Evolutionary conservation across 2,329 filamentous ascomycete genomes (phyloP).

Genomic region (Sarocladiaceae sp.): DNA sequence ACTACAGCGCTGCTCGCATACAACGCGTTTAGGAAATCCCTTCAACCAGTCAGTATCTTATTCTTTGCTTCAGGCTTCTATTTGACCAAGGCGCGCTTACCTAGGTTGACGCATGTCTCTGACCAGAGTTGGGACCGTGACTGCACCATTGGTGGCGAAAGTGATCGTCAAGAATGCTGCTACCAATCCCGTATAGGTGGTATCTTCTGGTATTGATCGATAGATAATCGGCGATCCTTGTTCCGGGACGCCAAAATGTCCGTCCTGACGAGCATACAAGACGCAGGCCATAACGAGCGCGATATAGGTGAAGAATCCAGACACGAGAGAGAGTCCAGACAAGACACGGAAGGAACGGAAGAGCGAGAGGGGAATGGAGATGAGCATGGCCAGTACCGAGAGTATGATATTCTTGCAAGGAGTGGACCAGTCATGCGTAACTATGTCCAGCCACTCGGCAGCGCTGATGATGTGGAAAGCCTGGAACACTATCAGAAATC

Average conservation of each 20-base stretch:
- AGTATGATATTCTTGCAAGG: constrained; percentile 5
- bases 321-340: background rate
- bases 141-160: constrained; percentile 11
- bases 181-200: constrained; percentile 1
- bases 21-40: constrained; percentile 11
- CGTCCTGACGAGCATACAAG: background rate
- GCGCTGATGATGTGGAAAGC: constrained; percentile 6
- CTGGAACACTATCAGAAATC: background rate
- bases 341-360: background rate
- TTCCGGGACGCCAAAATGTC: background rate
- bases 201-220: background rate
- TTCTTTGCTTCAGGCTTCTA: background rate
- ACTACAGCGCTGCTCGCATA: constrained; percentile 5
- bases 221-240: background rate
- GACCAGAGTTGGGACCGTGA: constrained; percentile 11
- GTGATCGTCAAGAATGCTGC: constrained; percentile 8
- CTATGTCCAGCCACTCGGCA: constrained; percentile 5
- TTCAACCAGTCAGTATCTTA: background rate
- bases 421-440: background rate
- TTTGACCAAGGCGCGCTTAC: background rate
- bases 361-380: background rate
- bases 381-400: background rate
- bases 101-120: constrained; percentile 11
- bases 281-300: constrained; percentile 1
- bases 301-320: background rate